Evolutionary conservation across 164 flowering plant species (phyloP), one percentile per base, ranked within the genome.

Genomic region (Cinnamomum micranthum): DNA sequence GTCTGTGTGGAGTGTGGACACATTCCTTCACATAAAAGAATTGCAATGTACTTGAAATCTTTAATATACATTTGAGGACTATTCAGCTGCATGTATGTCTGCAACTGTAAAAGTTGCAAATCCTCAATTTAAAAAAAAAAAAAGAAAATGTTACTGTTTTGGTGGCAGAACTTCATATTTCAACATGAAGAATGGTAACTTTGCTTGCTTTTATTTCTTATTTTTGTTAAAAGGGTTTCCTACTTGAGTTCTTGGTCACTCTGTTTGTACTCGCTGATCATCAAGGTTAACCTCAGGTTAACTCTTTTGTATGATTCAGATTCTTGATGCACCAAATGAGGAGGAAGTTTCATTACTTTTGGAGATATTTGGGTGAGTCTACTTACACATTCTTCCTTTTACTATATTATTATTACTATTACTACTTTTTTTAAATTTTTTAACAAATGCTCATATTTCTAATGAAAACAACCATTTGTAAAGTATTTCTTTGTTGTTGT

Each of bases 281-380:
- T 77, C 79, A 83, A 82, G 81, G 79, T 85, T 82, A 86, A 88
- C 89, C 86, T 79, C 85, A 79, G 87, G 87, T 81, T 87, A 71
- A 82, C 74, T 86, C 81, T 88, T 87, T 90, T 87, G 74, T 88
- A 67, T 90, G 88, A 79, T 63, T 81, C 95, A 93, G 99, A 95
- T 95, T 91, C 94, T 93, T 78, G 97, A 90, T 86, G 90, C 86
- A 69, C 97, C 99, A 70, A 83, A 71, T 59, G 91, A 90, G 69
- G 99, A 95, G 82, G 98, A 95, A 83, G 86, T 86, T 73, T 79
- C 88, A 64, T 73, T 95, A 76, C 90, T 95, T 77, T 55, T 81
- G 84, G 92, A 89, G 80, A 82, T 95, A 76, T 95, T 90, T 78
- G 84, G 95, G 98, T 91, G 82, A 86, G 81, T 82, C 28, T 15